Percentiles rank a stretch among this genome's conserved stretches.
Evolutionary conservation across 1,139 yeast genomes (phyloP).

Genomic region (Nakaseomyces glabratus): DNA sequence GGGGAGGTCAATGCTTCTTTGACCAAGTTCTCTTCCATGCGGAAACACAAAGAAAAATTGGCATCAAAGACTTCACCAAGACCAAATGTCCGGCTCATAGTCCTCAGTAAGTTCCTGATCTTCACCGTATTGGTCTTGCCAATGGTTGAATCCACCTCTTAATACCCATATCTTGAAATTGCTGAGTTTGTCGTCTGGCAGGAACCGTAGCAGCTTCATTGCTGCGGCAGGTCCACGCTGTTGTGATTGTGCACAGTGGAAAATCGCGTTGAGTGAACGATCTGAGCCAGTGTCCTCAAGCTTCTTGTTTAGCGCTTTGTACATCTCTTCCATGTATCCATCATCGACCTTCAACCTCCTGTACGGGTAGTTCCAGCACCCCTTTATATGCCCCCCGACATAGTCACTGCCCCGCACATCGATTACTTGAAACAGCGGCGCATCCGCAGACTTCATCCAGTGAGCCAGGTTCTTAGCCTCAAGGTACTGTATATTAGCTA

Average conservation of each 20-base stretch:
- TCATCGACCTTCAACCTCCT: slow-evolving; percentile 25
- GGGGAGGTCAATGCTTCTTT: no score
- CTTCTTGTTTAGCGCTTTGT: slow-evolving; percentile 35
- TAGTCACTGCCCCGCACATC: slow-evolving; percentile 85
- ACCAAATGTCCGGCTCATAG: slow-evolving; percentile 53
- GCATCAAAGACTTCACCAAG: slow-evolving; percentile 16
- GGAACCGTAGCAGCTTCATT: slow-evolving; percentile 48
- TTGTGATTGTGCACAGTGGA: slow-evolving; percentile 86
- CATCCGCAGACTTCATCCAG: slow-evolving; percentile 20
- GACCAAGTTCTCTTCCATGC: neutral
- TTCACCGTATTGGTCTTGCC: slow-evolving; percentile 71
- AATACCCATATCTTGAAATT: slow-evolving; percentile 58
- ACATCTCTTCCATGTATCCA: slow-evolving; percentile 4
- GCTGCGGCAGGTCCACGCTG: slow-evolving; percentile 88
- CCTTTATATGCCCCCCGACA: slow-evolving; percentile 40
- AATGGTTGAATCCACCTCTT: slow-evolving; percentile 73
- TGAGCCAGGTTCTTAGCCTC: slow-evolving; percentile 21
- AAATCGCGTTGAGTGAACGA: slow-evolving; percentile 42
- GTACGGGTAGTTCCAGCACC: slow-evolving; percentile 25
- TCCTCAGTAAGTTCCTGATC: slow-evolving; percentile 61
- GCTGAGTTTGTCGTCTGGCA: slow-evolving; percentile 36
- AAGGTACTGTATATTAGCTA: slow-evolving; percentile 20
- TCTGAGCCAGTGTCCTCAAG: slow-evolving; percentile 32
- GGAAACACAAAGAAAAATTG: no score
- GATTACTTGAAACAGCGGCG: slow-evolving; percentile 47